These are phyloP conservation scores for Dovyalis caffra DNA, from an alignment of 345 rosid genomes.

Conservation along the genomic window DNA sequence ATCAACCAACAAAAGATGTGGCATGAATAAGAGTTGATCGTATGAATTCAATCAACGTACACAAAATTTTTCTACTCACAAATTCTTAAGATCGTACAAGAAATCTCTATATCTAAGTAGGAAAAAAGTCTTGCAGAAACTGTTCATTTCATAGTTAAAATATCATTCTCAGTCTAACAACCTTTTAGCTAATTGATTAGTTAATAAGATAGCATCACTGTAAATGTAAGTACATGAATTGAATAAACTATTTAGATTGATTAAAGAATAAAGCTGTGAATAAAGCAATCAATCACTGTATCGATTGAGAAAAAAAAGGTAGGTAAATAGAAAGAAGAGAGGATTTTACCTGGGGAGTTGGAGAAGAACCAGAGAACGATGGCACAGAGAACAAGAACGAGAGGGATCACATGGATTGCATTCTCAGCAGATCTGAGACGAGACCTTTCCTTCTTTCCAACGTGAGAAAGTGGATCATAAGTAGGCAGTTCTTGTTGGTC, in stretches of 20 bases:
- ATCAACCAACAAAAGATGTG: not conserved
- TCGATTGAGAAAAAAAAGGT: not conserved
- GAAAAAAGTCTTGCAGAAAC: not conserved
- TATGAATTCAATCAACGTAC: no score
- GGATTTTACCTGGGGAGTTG: not conserved
- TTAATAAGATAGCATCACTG: not conserved
- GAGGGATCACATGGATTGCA: constrained; percentile 73
- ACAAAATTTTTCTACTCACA: no score
- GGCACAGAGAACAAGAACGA: constrained; percentile 57
- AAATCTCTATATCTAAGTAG: no score
- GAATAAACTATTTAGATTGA: not conserved
- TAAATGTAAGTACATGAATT: not conserved
- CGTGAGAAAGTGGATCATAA: constrained; percentile 57
- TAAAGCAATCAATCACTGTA: not conserved
- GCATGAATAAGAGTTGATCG: no score
- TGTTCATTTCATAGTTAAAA: not conserved
- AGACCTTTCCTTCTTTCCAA: constrained; percentile 59
- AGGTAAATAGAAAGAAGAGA: not conserved
- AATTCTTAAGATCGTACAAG: no score
- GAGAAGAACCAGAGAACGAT: constrained; percentile 82
- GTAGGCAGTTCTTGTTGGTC: constrained; percentile 50
- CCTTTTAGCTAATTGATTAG: not conserved
- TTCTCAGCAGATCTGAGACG: constrained; percentile 68
- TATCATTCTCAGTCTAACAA: not conserved
- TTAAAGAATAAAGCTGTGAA: not conserved